These are phyloP conservation scores for Xylaria sp. DNA, from an alignment of 2,329 filamentous ascomycete genomes.

Conservation along the genomic window DNA sequence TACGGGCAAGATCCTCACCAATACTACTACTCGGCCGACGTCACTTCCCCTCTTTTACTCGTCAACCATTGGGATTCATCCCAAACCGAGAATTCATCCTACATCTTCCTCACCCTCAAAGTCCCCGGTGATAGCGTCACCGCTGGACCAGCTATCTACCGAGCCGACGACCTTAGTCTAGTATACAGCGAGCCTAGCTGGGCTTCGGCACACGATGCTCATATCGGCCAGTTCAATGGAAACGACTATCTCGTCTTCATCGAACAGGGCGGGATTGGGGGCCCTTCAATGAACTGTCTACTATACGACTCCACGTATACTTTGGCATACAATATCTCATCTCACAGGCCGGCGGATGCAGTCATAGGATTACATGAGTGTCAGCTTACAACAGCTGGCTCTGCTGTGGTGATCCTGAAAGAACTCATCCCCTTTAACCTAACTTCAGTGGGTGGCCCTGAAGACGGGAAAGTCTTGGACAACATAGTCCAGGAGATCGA, in stretches of 20 bases:
- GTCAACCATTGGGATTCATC: constrained; percentile 49
- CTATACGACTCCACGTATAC: constrained; percentile 44
- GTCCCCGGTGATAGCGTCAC: constrained; percentile 39
- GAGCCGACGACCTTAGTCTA: constrained; percentile 52
- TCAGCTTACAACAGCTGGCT: constrained; percentile 41
- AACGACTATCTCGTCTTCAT: constrained; percentile 37
- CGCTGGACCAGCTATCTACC: constrained; percentile 52
- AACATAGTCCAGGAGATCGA: constrained; percentile 41
- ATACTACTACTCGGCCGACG: constrained; percentile 49
- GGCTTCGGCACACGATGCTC: constrained; percentile 34
- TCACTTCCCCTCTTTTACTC: constrained; percentile 52
- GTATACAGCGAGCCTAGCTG: constrained; percentile 51
- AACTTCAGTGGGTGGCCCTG: constrained; percentile 30
- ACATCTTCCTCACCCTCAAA: constrained; percentile 51
- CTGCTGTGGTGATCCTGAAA: constrained; percentile 42
- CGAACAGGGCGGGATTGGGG: constrained; percentile 15
- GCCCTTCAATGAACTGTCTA: constrained; percentile 34
- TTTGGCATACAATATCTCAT: constrained; percentile 39
- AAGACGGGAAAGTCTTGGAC: constrained; percentile 32
- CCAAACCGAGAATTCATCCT: constrained; percentile 46
- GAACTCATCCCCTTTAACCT: constrained; percentile 38
- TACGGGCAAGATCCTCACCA: constrained; percentile 50
- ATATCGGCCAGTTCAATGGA: constrained; percentile 30
- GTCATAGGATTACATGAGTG: constrained; percentile 44
- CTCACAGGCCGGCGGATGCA: constrained; percentile 9